phyloP scores from a whole-genome alignment of 2,329 filamentous ascomycete species.

The Phialocephala sp. region DNA sequence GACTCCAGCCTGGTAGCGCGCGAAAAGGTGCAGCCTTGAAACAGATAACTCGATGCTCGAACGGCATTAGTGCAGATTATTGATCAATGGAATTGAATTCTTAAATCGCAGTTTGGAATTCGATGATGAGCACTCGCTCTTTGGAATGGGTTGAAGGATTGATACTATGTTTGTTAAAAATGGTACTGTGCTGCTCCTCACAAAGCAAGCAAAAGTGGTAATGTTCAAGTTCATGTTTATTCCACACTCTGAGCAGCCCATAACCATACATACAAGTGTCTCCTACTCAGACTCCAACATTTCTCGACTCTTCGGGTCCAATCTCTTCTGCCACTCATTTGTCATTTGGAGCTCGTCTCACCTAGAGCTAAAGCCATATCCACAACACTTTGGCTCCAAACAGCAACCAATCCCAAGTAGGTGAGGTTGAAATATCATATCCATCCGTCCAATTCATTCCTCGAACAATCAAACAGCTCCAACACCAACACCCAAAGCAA shows the following conservation, averaged over 20 bases:
- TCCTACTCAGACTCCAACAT: neutral
- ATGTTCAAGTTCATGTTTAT: constrained; percentile 20
- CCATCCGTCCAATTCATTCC: constrained; percentile 11
- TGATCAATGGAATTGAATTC: neutral
- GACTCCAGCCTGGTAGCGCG: no score
- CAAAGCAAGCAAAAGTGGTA: neutral
- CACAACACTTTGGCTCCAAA: neutral
- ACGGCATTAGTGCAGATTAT: neutral
- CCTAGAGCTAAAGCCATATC: constrained; percentile 9
- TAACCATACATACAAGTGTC: constrained; percentile 30
- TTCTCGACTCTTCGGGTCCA: neutral
- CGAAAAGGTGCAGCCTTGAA: neutral
- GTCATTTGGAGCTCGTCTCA: neutral
- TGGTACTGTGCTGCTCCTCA: neutral
- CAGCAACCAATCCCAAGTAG: neutral
- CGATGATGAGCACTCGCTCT: constrained; percentile 1
- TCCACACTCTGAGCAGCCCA: constrained; percentile 13
- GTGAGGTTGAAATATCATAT: constrained; percentile 1
- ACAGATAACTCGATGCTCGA: neutral
- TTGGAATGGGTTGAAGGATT: neutral
- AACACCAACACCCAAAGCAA: neutral
- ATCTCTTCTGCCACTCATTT: neutral
- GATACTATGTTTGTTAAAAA: neutral
- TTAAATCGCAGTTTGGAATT: neutral
- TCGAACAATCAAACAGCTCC: neutral